Conservation (phyloP, 148 eudicot genomes). For the Rhododendron henanense region DNA sequence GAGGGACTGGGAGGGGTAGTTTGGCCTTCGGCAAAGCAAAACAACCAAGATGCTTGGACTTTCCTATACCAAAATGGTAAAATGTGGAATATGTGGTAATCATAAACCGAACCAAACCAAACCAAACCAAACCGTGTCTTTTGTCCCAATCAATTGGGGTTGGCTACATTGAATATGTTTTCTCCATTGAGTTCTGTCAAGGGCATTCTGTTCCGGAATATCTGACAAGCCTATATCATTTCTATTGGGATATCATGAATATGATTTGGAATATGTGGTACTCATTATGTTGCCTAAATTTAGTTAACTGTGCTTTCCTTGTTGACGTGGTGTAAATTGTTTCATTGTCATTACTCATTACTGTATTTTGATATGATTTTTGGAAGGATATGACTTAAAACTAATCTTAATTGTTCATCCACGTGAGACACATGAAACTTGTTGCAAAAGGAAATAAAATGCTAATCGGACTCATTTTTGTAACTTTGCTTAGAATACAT, state of each 20-base stretch:
- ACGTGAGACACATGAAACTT: not conserved
- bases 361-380: not conserved
- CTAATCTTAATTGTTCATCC: not conserved
- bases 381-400: not conserved
- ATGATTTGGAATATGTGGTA: not conserved
- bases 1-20: not conserved
- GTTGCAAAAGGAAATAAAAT: not conserved
- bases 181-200: not conserved
- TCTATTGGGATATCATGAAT: not conserved
- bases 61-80: not conserved
- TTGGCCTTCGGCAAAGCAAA: not conserved
- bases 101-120: not conserved
- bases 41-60: not conserved
- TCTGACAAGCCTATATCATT: not conserved
- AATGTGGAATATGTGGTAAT: not conserved
- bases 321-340: not conserved
- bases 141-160: not conserved
- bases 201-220: not conserved
- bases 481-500: not conserved
- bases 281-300: not conserved
- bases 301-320: not conserved
- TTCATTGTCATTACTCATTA: not conserved
- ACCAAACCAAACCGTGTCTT: not conserved
- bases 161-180: not conserved
- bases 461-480: not conserved